A percentile compares a stretch with the other conserved stretches of the same genome.
phyloP scores from a whole-genome alignment of 495 filamentous ascomycete species.

The Letharia lupina region DNA sequence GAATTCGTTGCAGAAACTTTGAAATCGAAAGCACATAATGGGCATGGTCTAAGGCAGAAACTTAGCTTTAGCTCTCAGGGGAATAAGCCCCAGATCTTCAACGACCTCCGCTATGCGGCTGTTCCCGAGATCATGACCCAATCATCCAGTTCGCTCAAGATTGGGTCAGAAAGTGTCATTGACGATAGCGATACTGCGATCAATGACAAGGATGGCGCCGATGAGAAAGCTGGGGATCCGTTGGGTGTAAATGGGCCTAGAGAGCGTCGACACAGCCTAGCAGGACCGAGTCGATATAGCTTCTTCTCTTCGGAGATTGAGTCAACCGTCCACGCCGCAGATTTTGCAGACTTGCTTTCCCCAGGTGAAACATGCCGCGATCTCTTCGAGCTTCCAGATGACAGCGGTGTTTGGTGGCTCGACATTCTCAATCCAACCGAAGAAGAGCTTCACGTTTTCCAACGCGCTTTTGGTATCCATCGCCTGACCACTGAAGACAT shows the following conservation, averaged over 20 bases:
- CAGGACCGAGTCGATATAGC: constrained; percentile 67
- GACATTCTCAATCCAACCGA: constrained; percentile 86
- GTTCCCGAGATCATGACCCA: constrained; percentile 32
- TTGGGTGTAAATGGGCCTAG: constrained; percentile 22
- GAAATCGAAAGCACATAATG: constrained; percentile 31
- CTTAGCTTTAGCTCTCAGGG: constrained; percentile 46
- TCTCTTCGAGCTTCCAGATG: constrained; percentile 71
- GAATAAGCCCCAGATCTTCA: constrained; percentile 48
- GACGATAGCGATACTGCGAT: constrained; percentile 14
- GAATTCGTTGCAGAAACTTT: constrained; percentile 63
- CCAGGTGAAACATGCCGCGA: constrained; percentile 83
- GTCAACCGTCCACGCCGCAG: constrained; percentile 79
- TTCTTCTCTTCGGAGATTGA: constrained; percentile 95
- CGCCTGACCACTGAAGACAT: constrained; percentile 94
- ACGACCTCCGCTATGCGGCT: constrained; percentile 47
- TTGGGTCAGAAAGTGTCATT: constrained; percentile 14
- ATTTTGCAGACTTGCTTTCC: constrained; percentile 76
- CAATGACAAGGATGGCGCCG: constrained; percentile 20
- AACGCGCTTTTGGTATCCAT: constrained; percentile 86
- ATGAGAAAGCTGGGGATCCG: constrained; percentile 27
- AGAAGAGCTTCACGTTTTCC: constrained; percentile 80
- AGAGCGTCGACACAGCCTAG: constrained; percentile 26
- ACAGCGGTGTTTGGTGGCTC: constrained; percentile 84
- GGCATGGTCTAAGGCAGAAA: constrained; percentile 33
- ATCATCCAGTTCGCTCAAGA: constrained; percentile 25